Conservation (phyloP, 2,329 filamentous ascomycete species). For the Aureobasidium melanogenum region DNA sequence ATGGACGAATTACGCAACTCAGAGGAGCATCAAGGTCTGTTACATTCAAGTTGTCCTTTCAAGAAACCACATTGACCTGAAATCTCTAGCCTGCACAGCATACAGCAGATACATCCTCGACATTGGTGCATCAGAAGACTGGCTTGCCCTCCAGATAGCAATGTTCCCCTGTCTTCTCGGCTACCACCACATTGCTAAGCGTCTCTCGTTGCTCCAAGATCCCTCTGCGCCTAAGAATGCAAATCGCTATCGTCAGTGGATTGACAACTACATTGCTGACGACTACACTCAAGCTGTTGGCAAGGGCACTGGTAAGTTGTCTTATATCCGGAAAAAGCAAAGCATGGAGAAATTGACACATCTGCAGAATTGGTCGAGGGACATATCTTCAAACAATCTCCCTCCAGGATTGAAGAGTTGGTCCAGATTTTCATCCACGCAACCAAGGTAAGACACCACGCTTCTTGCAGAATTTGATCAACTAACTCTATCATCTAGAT, state of each 20-base stretch:
- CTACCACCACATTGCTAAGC: conserved; percentile 69
- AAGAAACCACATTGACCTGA: not conserved
- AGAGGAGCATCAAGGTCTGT: conserved; percentile 54
- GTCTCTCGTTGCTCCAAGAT: conserved; percentile 58
- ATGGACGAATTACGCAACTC: conserved; percentile 62
- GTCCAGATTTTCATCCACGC: conserved; percentile 77
- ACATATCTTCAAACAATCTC: conserved; percentile 63
- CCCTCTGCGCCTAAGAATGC: conserved; percentile 19
- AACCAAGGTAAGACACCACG: conserved; percentile 55
- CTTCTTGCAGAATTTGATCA: not conserved
- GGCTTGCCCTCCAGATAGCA: conserved; percentile 75
- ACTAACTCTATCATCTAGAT: conserved; percentile 38
- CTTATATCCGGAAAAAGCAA: not conserved
- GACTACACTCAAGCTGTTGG: conserved; percentile 68
- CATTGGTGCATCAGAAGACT: conserved; percentile 78
- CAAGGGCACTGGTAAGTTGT: conserved; percentile 55
- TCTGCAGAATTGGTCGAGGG: conserved; percentile 62
- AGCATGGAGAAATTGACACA: not conserved
- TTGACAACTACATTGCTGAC: conserved; percentile 75
- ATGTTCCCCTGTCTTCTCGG: conserved; percentile 84
- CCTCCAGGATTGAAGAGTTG: conserved; percentile 68
- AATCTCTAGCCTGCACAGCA: conserved; percentile 57
- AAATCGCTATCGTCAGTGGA: conserved; percentile 74
- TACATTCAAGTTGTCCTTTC: conserved; percentile 37
- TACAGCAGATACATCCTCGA: conserved; percentile 84